A percentile compares a stretch with the other conserved stretches of the same genome.
phyloP scores from a whole-genome alignment of 2,329 filamentous ascomycete species.

The Alternaria dauci region DNA sequence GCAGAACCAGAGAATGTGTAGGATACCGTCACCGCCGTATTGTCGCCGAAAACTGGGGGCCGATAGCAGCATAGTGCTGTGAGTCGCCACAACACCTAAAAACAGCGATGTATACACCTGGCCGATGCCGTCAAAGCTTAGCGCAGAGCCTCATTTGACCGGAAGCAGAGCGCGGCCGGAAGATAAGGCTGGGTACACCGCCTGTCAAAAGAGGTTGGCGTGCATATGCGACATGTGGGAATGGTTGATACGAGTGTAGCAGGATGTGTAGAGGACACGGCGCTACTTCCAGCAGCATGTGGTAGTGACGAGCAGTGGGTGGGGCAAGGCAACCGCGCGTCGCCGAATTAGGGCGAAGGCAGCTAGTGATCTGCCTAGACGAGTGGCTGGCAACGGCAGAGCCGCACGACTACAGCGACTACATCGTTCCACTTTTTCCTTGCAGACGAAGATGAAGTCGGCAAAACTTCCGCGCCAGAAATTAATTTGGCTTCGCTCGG shows the following conservation, averaged over 20 bases:
- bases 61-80: conserved; percentile 29
- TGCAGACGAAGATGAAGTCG: not conserved
- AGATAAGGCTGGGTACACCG: conserved; percentile 25
- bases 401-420: conserved; percentile 17
- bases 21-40: conserved; percentile 37
- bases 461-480: conserved; percentile 20
- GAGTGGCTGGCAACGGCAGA: conserved; percentile 21
- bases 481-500: conserved; percentile 13
- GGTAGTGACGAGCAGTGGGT: conserved; percentile 30
- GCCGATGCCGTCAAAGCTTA: conserved; percentile 27
- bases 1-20: conserved; percentile 38
- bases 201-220: conserved; percentile 15
- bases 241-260: conserved; percentile 18
- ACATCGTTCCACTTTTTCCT: conserved; percentile 6
- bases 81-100: conserved; percentile 35
- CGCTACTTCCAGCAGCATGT: conserved; percentile 6
- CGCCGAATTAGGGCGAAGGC: conserved; percentile 27
- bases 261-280: conserved; percentile 17
- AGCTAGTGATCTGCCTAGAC: conserved; percentile 6
- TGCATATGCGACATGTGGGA: conserved; percentile 20
- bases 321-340: conserved; percentile 26
- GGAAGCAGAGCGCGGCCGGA: conserved; percentile 35
- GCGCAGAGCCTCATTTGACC: conserved; percentile 31
- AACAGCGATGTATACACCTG: conserved; percentile 17
- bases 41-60: conserved; percentile 35